Evolutionary conservation across 306 rosid species (phyloP).

Genomic region (Chamaecrista fasciculata): DNA sequence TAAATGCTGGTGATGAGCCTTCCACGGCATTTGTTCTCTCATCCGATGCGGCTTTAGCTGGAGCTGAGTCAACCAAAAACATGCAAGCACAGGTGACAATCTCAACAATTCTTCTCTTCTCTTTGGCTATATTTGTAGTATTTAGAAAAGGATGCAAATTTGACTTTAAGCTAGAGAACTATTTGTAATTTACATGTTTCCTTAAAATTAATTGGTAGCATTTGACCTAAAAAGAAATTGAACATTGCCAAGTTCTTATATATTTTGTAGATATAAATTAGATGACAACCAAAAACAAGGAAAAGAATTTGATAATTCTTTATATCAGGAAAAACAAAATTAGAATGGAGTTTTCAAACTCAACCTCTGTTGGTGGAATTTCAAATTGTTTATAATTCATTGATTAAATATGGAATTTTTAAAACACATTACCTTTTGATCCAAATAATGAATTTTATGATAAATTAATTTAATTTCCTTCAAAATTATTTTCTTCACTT

Average conservation of each 20-base stretch:
- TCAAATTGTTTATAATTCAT: too few relatives aligned
- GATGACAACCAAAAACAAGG: background rate
- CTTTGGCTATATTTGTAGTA: background rate
- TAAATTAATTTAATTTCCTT: too few relatives aligned
- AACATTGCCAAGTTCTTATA: background rate
- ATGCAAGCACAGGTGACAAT: conserved; percentile 84
- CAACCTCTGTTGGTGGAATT: too few relatives aligned
- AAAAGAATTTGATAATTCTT: background rate
- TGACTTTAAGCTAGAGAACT: background rate
- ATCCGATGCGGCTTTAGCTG: conserved; percentile 75
- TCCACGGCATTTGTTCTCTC: conserved; percentile 71
- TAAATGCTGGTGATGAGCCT: conserved; percentile 70
- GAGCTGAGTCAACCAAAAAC: conserved; percentile 82
- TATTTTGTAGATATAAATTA: background rate
- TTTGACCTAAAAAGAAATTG: background rate
- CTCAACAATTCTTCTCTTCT: conserved; percentile 23
- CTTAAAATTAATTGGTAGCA: background rate
- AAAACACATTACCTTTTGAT: too few relatives aligned
- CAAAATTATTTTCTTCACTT: too few relatives aligned
- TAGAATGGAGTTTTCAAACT: background rate
- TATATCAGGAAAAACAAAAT: background rate
- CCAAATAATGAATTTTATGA: too few relatives aligned
- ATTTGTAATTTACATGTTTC: background rate
- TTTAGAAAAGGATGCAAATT: background rate
- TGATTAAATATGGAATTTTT: too few relatives aligned